Evolutionary conservation across 176 grass and related monocot genomes (phyloP).

Genomic region (Musa beccarii): DNA sequence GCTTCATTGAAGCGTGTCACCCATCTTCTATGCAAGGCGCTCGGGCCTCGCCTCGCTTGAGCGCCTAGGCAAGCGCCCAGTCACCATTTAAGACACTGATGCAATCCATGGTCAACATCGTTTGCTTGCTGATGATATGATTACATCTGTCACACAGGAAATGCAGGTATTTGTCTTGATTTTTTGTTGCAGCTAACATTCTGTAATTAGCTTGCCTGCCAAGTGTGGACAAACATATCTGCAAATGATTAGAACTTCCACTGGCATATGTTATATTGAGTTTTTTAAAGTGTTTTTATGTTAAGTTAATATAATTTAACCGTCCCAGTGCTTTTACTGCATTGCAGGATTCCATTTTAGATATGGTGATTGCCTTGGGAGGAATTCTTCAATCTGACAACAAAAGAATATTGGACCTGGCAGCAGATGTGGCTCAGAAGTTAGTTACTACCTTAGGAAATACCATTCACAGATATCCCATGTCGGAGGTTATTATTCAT

Average conservation of each 20-base stretch:
- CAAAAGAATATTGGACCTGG: conserved; percentile 26
- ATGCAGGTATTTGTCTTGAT: not conserved
- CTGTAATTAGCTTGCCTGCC: too few relatives aligned
- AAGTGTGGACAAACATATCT: too few relatives aligned
- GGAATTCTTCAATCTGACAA: conserved; percentile 47
- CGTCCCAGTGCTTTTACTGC: not conserved
- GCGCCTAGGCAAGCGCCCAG: too few relatives aligned
- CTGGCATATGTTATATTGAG: not conserved
- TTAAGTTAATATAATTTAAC: not conserved
- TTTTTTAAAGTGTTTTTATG: not conserved
- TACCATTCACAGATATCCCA: conserved; percentile 40
- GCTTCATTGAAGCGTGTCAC: too few relatives aligned
- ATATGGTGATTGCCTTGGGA: conserved; percentile 32
- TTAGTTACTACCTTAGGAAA: conserved; percentile 33
- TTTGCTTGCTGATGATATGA: not conserved
- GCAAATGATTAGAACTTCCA: not conserved
- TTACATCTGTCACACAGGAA: not conserved
- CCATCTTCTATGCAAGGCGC: too few relatives aligned
- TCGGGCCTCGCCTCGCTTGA: too few relatives aligned
- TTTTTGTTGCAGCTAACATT: too few relatives aligned
- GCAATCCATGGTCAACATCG: not conserved
- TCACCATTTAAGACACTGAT: too few relatives aligned
- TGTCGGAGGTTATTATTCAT: conserved; percentile 40
- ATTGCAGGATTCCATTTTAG: conserved; percentile 44
- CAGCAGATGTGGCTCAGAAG: conserved; percentile 38